phyloP scores from a whole-genome alignment of 257 asterid genomes.

The Fraxinus excelsior region DNA sequence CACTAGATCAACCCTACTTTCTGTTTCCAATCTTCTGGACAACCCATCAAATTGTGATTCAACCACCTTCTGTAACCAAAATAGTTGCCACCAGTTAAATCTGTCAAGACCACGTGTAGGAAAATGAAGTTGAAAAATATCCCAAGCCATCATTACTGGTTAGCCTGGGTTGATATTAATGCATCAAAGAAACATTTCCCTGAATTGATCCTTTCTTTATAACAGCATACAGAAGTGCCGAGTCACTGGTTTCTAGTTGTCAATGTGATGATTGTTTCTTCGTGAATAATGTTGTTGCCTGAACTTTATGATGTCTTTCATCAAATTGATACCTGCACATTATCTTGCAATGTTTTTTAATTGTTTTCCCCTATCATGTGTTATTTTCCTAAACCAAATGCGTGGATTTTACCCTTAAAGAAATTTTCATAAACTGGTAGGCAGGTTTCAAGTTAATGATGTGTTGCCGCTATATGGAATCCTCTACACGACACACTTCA shows the following conservation, averaged over 20 bases:
- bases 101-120: not conserved
- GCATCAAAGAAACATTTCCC: not conserved
- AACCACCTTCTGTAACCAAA: not conserved
- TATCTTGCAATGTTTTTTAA: not conserved
- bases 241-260: not conserved
- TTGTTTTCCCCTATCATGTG: not conserved
- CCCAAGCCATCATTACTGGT: not conserved
- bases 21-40: not conserved
- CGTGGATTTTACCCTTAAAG: not conserved
- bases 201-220: not conserved
- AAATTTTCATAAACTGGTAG: not conserved
- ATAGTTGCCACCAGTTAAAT: not conserved
- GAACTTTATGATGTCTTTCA: not conserved
- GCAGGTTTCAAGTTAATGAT: not conserved
- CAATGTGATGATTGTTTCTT: constrained; percentile 1
- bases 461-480: not conserved
- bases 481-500: not conserved
- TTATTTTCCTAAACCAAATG: not conserved
- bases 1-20: not conserved
- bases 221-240: not conserved
- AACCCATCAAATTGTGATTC: not conserved
- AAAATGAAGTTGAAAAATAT: not conserved
- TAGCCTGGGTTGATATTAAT: not conserved
- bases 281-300: not conserved
- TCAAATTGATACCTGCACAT: not conserved